Percentiles rank a stretch among this genome's conserved stretches.
Conservation (phyloP, 2,329 filamentous ascomycete species). For the Ophiostoma novo-ulmi region DNA sequence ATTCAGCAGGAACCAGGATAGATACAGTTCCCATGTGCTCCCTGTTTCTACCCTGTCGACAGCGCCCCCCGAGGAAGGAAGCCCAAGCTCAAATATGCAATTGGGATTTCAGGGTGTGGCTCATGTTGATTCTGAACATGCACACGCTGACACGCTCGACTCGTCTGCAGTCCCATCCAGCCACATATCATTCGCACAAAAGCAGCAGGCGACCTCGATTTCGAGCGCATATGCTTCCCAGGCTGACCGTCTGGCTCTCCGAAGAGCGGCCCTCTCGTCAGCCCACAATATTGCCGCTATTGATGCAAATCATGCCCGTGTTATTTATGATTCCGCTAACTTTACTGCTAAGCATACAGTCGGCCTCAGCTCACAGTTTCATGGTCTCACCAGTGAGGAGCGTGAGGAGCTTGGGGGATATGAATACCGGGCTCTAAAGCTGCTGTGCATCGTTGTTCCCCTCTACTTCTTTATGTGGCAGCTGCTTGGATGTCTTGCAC, state of each 20-base stretch:
- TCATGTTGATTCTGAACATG: neutral
- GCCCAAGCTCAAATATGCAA: neutral
- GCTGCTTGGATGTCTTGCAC: slow-evolving; percentile 51
- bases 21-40: neutral
- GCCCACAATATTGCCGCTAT: neutral
- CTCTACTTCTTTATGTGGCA: slow-evolving; percentile 58
- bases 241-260: neutral
- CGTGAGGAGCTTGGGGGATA: slow-evolving; percentile 55
- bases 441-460: slow-evolving; percentile 56
- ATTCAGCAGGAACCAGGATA: neutral
- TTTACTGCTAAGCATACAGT: slow-evolving; percentile 39
- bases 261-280: neutral
- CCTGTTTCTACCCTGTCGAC: neutral
- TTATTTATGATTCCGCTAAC: slow-evolving; percentile 19
- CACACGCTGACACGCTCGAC: neutral
- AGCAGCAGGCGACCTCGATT: neutral
- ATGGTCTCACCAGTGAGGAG: slow-evolving; percentile 48
- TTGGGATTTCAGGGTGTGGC: neutral
- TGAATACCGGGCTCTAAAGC: slow-evolving; percentile 58
- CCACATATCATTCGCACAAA: neutral
- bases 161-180: neutral
- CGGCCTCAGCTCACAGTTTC: slow-evolving; percentile 51
- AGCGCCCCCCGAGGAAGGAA: neutral
- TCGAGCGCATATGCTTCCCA: neutral
- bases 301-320: neutral